Evolutionary conservation across 1,139 yeast genomes (phyloP), one percentile per base, ranked within the genome.

Genomic region (Taphrina populina): DNA sequence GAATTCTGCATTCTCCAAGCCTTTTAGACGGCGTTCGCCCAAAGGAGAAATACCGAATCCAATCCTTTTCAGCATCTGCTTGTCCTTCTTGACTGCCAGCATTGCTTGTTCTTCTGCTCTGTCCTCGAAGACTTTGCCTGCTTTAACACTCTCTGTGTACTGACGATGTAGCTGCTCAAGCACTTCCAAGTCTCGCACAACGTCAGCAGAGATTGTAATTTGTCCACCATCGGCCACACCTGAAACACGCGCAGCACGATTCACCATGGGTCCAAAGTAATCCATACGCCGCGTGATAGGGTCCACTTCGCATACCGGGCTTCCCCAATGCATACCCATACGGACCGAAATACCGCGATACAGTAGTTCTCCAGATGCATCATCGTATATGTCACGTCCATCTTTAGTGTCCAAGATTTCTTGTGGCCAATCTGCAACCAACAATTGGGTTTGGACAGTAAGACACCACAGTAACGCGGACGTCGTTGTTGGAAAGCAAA

Each of bases 171-270:
- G 39, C 33, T 49, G 45, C 21, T 77, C 75, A 46, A 87, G 76
- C 55, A 80, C 76, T 52, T 76, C 76, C 66, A 88, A 78, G 66
- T 87, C 95, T 45, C 78, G 77, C 63, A 84, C 73, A 64, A 88
- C 87, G 68, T 90, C 96, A 2, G 83, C 77, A 64, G 95, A 84
- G 54, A 90, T 76, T 0, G 95, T 82, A 39, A 90, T 87, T 69
- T 92, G 96, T n/a, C 98, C 98, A 58, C 99, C 99, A 69, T 88
- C 96, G 0, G 98, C 99, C 51, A 87, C 84, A 2, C 95, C 88
- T 67, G 92, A 84, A 39, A 92, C 90, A 66, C 99, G 78, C 0
- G 97, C 84, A 0, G 99, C 88, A 58, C 96, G 78, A 67, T 92
- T 92, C 24, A 92, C 99, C 92, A 92, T 90, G 0, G 99, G 98